These are phyloP conservation scores for Zarea fungicola DNA, from an alignment of 2,329 filamentous ascomycete species.

Conservation along the genomic window DNA sequence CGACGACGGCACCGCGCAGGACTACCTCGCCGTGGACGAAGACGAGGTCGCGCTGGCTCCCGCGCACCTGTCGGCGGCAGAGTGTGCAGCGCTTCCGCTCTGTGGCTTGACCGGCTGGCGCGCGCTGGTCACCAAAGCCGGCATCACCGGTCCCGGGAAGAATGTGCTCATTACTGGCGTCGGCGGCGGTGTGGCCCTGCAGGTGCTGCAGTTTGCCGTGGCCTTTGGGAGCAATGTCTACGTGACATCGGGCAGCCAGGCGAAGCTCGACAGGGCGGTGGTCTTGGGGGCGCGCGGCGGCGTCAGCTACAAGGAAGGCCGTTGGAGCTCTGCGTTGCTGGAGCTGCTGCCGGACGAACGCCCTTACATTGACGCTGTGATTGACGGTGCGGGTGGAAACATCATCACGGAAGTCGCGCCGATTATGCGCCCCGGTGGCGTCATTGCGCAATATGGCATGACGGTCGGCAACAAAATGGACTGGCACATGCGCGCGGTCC, in stretches of 20 bases:
- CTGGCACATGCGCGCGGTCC: conserved; percentile 75
- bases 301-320: conserved; percentile 69
- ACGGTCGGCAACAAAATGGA: conserved; percentile 80
- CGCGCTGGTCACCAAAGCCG: conserved; percentile 74
- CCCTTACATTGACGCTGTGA: conserved; percentile 71
- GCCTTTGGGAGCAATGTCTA: conserved; percentile 70
- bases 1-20: conserved; percentile 62
- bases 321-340: conserved; percentile 74
- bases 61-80: conserved; percentile 61
- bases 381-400: conserved; percentile 88
- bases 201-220: conserved; percentile 72
- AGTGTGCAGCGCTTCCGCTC: conserved; percentile 79
- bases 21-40: conserved; percentile 65
- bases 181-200: conserved; percentile 84
- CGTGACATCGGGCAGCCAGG: conserved; percentile 68
- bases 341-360: conserved; percentile 58
- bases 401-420: conserved; percentile 62
- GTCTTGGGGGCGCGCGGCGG: conserved; percentile 73
- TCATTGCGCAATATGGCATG: conserved; percentile 90
- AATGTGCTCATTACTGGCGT: conserved; percentile 88
- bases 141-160: conserved; percentile 54
- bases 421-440: conserved; percentile 73
- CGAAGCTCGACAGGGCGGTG: conserved; percentile 69
- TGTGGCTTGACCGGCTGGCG: conserved; percentile 86
- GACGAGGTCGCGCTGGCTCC: conserved; percentile 73